Conservation (phyloP, 352 stramenopile genomes). For the Pythium rishiriense region DNA sequence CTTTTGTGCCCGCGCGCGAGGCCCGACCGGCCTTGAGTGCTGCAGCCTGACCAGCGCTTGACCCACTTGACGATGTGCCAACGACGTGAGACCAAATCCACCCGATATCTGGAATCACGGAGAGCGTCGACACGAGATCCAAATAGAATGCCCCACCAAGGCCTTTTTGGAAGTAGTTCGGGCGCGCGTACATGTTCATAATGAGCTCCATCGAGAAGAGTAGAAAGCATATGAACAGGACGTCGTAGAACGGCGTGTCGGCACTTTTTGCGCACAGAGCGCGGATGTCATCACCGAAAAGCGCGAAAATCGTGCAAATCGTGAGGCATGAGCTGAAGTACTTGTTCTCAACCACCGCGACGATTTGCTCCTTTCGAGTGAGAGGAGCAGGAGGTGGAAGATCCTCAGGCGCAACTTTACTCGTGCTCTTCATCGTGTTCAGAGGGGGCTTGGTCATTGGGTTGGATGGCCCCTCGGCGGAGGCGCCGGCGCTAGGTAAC, state of each 20-base stretch:
- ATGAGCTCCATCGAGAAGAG: constrained; percentile 73
- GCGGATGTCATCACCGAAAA: constrained; percentile 88
- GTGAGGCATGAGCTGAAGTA: constrained; percentile 69
- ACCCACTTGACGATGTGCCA: constrained; percentile 27
- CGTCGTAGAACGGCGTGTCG: constrained; percentile 70
- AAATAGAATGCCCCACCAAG: constrained; percentile 91
- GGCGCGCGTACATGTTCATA: constrained; percentile 68
- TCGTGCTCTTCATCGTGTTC: constrained; percentile 42
- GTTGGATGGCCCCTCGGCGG: constrained; percentile 27
- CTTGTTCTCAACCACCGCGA: constrained; percentile 68
- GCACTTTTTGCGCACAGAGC: constrained; percentile 67
- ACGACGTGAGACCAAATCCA: constrained; percentile 80
- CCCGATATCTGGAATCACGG: constrained; percentile 90
- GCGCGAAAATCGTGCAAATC: constrained; percentile 80
- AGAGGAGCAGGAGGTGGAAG: constrained; percentile 31
- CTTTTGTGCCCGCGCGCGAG: constrained; percentile 84
- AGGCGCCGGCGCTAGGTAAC: constrained; percentile 7
- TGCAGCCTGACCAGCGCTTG: constrained; percentile 45
- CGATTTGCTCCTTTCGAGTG: constrained; percentile 46
- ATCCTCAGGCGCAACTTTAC: constrained; percentile 70
- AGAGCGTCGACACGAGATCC: constrained; percentile 93
- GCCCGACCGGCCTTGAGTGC: constrained; percentile 84
- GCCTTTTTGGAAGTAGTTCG: constrained; percentile 77
- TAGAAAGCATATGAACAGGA: constrained; percentile 80
- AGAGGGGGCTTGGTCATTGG: constrained; percentile 24